These are phyloP conservation scores for Melaleuca quinquenervia DNA, from an alignment of 345 rosid genomes.

Conservation along the genomic window DNA sequence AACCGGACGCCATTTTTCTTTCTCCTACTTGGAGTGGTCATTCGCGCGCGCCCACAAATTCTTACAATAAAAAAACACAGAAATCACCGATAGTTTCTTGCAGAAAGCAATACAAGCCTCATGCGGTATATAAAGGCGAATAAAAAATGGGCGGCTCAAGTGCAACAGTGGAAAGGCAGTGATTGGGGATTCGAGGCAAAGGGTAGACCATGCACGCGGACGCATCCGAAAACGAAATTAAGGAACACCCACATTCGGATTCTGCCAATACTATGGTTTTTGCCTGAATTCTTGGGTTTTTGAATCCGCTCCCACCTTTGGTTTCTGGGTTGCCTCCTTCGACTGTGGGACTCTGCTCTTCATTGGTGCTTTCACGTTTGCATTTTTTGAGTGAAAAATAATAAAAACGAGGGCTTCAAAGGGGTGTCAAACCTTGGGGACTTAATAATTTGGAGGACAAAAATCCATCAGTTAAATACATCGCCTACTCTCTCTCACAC, in stretches of 20 bases:
- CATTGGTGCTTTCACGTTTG: not conserved
- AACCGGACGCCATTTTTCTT: conserved; percentile 32
- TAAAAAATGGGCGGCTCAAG: not conserved
- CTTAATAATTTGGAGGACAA: not conserved
- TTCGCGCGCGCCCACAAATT: not conserved
- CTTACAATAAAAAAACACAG: conserved; percentile 21
- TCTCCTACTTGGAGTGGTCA: not conserved
- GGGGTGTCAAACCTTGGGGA: not conserved
- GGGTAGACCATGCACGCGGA: conserved; percentile 7
- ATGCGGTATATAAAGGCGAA: not conserved
- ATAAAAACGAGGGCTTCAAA: not conserved
- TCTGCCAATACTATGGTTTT: not conserved
- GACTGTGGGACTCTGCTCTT: not conserved
- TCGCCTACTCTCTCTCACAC: too few species aligned
- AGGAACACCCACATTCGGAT: conserved; percentile 1
- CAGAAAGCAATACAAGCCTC: not conserved
- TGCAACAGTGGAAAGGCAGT: not conserved
- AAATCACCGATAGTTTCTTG: not conserved
- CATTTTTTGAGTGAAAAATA: not conserved
- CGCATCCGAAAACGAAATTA: not conserved
- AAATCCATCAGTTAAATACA: too few species aligned
- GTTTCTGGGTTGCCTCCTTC: not conserved
- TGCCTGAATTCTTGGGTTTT: not conserved
- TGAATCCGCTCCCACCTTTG: not conserved
- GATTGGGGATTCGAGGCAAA: not conserved